These are phyloP conservation scores for Glomus cerebriforme DNA, from an alignment of 192 early-diverging fungal species.

Conservation along the genomic window DNA sequence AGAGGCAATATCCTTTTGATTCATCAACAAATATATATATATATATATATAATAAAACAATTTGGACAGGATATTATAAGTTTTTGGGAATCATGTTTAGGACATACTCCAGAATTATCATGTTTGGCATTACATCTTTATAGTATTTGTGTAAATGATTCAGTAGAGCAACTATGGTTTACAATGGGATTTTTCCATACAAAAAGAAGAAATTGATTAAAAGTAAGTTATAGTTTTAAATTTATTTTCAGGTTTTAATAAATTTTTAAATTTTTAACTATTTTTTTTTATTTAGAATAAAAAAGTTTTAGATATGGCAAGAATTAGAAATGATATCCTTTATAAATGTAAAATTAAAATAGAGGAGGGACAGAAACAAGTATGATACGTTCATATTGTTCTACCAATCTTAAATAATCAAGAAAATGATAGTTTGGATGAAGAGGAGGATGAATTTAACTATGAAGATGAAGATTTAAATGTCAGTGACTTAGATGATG, in stretches of 20 bases:
- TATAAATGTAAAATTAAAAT: background rate
- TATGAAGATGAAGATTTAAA: too few species aligned
- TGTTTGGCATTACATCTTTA: too few species aligned
- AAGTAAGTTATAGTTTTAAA: background rate
- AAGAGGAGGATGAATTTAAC: too few species aligned
- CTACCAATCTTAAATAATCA: background rate
- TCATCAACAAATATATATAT: background rate
- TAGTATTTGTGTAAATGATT: background rate
- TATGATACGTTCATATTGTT: background rate
- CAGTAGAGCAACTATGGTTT: background rate
- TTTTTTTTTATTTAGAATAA: too few species aligned
- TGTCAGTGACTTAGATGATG: too few species aligned
- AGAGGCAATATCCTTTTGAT: constrained; percentile 17
- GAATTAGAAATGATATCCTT: too few species aligned
- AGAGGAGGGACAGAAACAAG: background rate
- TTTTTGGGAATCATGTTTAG: background rate
- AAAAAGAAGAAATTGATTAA: background rate
- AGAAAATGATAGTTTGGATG: too few species aligned
- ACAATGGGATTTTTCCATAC: background rate
- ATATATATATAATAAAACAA: too few species aligned
- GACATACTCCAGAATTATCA: background rate
- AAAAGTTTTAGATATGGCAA: too few species aligned
- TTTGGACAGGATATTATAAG: background rate
- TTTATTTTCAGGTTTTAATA: too few species aligned
- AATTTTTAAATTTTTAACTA: too few species aligned